Evolutionary conservation across 257 asterid species (phyloP).

Genomic region (Fraxinus quadrangulata): DNA sequence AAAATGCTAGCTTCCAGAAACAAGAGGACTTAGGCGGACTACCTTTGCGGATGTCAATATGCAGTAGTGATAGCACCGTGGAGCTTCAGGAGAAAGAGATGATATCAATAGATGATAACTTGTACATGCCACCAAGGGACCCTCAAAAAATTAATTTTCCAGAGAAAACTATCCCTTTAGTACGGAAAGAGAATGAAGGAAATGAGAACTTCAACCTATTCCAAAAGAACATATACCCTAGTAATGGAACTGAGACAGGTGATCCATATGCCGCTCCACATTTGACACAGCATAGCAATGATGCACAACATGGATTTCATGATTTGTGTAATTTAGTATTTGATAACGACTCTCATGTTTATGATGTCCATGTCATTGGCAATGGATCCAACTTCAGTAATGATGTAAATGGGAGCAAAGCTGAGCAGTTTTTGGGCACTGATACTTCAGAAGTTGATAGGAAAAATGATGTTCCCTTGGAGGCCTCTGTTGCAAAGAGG

Average conservation of each 20-base stretch:
- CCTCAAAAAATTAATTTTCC: slow-evolving; percentile 30
- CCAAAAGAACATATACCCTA: slow-evolving; percentile 33
- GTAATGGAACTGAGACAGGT: slow-evolving; percentile 30
- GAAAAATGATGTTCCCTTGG: slow-evolving; percentile 28
- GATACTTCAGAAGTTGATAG: slow-evolving; percentile 19
- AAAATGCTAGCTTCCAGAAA: slow-evolving; percentile 22
- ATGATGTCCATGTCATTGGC: slow-evolving; percentile 45
- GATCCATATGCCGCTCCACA: slow-evolving; percentile 19
- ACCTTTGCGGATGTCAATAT: slow-evolving; percentile 11
- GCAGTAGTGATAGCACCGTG: slow-evolving; percentile 21
- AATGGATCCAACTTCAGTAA: slow-evolving; percentile 23
- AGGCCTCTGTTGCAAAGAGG: slow-evolving; percentile 31
- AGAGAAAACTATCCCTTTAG: slow-evolving; percentile 22
- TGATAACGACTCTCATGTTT: slow-evolving; percentile 31
- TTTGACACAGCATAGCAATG: slow-evolving; percentile 27
- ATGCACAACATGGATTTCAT: slow-evolving; percentile 17
- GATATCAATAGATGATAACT: slow-evolving; percentile 33
- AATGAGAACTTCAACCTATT: slow-evolving; percentile 25
- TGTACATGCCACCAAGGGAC: slow-evolving; percentile 24
- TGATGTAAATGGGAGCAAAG: slow-evolving; percentile 13
- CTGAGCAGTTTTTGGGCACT: slow-evolving; percentile 2
- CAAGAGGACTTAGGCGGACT: slow-evolving; percentile 22
- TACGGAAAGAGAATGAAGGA: slow-evolving; percentile 32
- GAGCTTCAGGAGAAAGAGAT: slow-evolving; percentile 60
- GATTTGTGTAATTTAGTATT: slow-evolving; percentile 10